phyloP scores from a whole-genome alignment of 352 stramenopile species.

The Phytopythium delawarense region DNA sequence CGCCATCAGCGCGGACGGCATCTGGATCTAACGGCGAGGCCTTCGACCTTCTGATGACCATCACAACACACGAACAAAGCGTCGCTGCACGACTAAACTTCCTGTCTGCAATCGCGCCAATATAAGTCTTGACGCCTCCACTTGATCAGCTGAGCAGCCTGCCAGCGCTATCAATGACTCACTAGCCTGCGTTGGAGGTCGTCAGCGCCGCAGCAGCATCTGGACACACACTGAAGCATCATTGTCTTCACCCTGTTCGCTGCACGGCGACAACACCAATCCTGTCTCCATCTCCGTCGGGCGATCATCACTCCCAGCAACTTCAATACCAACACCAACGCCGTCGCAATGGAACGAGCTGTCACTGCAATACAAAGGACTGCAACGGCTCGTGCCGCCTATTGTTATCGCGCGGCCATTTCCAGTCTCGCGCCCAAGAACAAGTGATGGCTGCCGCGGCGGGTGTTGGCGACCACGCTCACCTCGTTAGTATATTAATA shows the following conservation, averaged over 20 bases:
- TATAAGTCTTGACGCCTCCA: too few species aligned
- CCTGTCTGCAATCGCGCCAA: too few species aligned
- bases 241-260: too few species aligned
- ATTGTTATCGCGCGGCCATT: neutral
- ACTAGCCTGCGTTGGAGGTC: too few species aligned
- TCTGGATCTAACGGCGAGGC: conserved; percentile 19
- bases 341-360: too few species aligned
- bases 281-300: too few species aligned
- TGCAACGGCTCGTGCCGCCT: neutral
- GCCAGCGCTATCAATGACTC: too few species aligned
- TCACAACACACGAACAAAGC: neutral
- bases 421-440: neutral
- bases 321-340: neutral
- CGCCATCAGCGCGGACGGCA: conserved; percentile 35
- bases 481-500: neutral
- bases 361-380: neutral
- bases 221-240: too few species aligned
- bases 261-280: too few species aligned
- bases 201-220: too few species aligned
- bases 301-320: neutral
- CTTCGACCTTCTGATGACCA: neutral
- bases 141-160: too few species aligned
- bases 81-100: neutral
- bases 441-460: neutral
- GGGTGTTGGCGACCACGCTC: neutral